Percentiles rank a stretch among this genome's conserved stretches.
Evolutionary conservation across 306 rosid species (phyloP).

Genomic region (Myrica gale): DNA sequence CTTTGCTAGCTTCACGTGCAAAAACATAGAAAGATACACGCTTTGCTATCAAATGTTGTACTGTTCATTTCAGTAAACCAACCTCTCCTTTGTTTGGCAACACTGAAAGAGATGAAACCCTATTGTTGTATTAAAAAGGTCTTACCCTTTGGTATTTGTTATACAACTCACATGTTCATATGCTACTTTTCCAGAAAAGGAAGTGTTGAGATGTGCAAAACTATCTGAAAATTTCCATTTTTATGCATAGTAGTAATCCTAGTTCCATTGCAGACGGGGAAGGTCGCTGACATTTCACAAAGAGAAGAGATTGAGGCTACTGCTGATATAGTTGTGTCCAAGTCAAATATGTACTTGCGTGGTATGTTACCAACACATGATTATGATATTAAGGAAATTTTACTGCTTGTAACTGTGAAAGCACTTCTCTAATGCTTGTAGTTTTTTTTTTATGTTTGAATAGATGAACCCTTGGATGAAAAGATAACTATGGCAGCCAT

Average conservation of each 20-base stretch:
- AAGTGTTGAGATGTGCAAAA: background rate
- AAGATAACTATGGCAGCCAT: constrained; percentile 20
- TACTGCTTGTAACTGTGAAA: background rate
- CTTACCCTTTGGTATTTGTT: no score
- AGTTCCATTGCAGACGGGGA: constrained; percentile 35
- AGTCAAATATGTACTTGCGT: constrained; percentile 29
- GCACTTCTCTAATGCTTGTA: constrained; percentile 16
- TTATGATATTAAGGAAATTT: background rate
- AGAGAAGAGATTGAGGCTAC: constrained; percentile 26
- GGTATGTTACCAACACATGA: constrained; percentile 33
- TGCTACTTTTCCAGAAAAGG: no score
- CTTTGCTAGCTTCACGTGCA: no score
- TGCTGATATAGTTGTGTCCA: constrained; percentile 28
- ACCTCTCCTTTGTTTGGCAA: no score
- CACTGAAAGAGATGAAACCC: no score
- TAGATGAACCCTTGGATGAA: constrained; percentile 38
- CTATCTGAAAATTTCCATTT: background rate
- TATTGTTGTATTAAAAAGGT: no score
- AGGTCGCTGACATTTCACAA: constrained; percentile 25
- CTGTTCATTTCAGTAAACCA: no score
- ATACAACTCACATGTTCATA: no score
- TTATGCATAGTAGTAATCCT: constrained; percentile 14
- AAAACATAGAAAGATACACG: no score
- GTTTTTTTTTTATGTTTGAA: background rate
- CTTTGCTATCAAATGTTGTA: no score